Base-by-base conservation (phyloP, 2,329 filamentous ascomycete genomes). In the Beauveria brongniartii region DNA sequence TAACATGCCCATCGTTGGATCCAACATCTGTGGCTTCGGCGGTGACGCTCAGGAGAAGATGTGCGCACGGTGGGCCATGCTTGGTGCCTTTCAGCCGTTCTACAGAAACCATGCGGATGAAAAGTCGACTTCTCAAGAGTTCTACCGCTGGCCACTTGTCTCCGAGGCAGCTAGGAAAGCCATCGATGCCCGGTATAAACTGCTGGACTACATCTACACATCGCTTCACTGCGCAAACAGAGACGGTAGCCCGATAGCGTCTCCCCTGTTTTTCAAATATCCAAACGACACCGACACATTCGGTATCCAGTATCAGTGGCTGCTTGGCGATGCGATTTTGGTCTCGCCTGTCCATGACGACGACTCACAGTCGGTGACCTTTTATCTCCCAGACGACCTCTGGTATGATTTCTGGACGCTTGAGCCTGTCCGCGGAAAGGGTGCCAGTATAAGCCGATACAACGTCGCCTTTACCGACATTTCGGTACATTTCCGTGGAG, bases 181-280 rank as follows among this genome's bases (percentile, higher is more conserved):
- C n/a, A 89, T 91, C 66, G 80, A 81, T 40, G 83, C 84, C 48
- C 80, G 89, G 22, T 91, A 91, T 74, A 79, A 80, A 44, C 76
- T 91, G 12, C 77, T 92, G 16, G 88, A 91, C 68, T 91, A 91
- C 73, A 78, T 89, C 63, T 91, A 91, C 77, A 91, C 88, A 1
- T 82, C 82, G 0, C 76, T 90, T 64, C 77, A 87, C 69, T 72
- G 75, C 60, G 81, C 89, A 70, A 80, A 77, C 37, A 66, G 75
- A 28, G 79, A 78, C 16, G 89, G 89, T 30, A 80, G 78, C 2
- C 87, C 89, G 0, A 75, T 85, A 65, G 75, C 90, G 58, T 85
- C 84, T 68, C 88, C 89, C 0, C 71, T 90, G 61, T 90, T 88
- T 74, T 91, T 85, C 73, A 68, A 83, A 22, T 91, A 90, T 68